Percentiles rank a stretch among this genome's conserved stretches.
These are phyloP conservation scores for Bruguiera sexangula DNA, from an alignment of 345 rosid species.

Conservation along the genomic window DNA sequence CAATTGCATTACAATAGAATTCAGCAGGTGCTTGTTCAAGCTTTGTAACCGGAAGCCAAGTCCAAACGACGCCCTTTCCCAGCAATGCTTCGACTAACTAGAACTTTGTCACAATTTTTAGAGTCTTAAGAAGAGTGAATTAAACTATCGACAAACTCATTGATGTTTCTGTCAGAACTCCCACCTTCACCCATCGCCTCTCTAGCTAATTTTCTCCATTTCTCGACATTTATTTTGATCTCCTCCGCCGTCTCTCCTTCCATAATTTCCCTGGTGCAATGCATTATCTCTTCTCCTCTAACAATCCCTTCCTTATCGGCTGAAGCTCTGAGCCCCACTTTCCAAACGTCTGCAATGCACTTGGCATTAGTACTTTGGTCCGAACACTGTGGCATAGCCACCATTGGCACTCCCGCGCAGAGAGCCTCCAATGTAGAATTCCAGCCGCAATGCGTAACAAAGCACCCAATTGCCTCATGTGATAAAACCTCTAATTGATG, in stretches of 20 bases:
- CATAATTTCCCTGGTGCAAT: constrained; percentile 29
- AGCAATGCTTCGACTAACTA: too few species aligned
- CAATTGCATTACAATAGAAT: too few species aligned
- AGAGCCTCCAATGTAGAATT: constrained; percentile 43
- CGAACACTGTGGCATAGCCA: constrained; percentile 44
- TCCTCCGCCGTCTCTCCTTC: constrained; percentile 30
- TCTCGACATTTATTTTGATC: constrained; percentile 27
- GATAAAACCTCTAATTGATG: constrained; percentile 32
- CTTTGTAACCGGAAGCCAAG: too few species aligned
- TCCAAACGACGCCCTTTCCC: too few species aligned
- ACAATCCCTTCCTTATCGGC: constrained; percentile 22
- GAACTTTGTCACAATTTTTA: too few species aligned
- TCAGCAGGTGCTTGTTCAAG: too few species aligned
- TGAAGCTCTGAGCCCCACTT: constrained; percentile 25
- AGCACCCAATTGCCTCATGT: constrained; percentile 35
- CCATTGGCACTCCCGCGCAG: constrained; percentile 44
- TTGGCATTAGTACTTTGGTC: constrained; percentile 46
- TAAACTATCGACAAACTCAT: constrained; percentile 24
- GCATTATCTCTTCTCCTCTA: constrained; percentile 17
- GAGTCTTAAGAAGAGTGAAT: neutral
- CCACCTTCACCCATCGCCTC: constrained; percentile 31
- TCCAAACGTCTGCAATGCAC: constrained; percentile 42
- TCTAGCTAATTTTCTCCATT: constrained; percentile 35
- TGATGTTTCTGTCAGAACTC: constrained; percentile 32
- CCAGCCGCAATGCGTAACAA: constrained; percentile 45